A percentile compares a stretch with the other conserved stretches of the same genome.
Evolutionary conservation across 2,329 filamentous ascomycete species (phyloP).

Genomic region (Raffaelea deltoideospora): DNA sequence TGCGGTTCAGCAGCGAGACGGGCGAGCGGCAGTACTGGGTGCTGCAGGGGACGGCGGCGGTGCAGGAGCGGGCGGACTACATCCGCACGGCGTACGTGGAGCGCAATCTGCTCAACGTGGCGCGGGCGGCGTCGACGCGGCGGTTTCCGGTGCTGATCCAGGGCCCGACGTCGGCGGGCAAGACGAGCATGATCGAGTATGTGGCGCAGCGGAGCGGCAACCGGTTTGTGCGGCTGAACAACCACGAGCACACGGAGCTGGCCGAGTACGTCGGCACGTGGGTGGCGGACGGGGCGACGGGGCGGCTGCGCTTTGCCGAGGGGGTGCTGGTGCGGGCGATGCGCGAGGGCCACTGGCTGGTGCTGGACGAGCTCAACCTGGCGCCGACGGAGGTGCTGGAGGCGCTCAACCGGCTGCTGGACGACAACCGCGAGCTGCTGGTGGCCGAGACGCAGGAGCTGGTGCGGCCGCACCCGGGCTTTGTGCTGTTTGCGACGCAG

Average conservation of each 20-base stretch:
- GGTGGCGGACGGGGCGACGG: conserved; percentile 68
- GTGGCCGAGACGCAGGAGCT: conserved; percentile 95
- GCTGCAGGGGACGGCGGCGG: conserved; percentile 51
- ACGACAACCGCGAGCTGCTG: conserved; percentile 90
- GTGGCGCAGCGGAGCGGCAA: conserved; percentile 94
- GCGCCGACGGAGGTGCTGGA: conserved; percentile 95
- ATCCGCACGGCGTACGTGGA: conserved; percentile 95
- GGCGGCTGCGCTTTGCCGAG: conserved; percentile 81
- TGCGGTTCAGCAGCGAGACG: conserved; percentile 56
- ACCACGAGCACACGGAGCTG: conserved; percentile 95
- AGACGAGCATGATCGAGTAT: conserved; percentile 99
- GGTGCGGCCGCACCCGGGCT: conserved; percentile 81
- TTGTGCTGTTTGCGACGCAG: conserved; percentile 96
- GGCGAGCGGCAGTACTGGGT: conserved; percentile 75
- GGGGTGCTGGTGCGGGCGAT: conserved; percentile 86
- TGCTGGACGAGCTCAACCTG: conserved; percentile 91
- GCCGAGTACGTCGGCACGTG: conserved; percentile 97
- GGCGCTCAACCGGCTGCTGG: conserved; percentile 83
- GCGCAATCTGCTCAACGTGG: conserved; percentile 85
- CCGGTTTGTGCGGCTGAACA: conserved; percentile 96
- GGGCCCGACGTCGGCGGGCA: conserved; percentile 90
- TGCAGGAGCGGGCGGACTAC: conserved; percentile 70
- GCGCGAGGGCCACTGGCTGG: conserved; percentile 90
- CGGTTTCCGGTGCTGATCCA: conserved; percentile 91
- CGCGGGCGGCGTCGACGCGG: conserved; percentile 81